Evolutionary conservation across 768 basidiomycete species (phyloP).

Genomic region (Chlorophyllum brunneum): DNA sequence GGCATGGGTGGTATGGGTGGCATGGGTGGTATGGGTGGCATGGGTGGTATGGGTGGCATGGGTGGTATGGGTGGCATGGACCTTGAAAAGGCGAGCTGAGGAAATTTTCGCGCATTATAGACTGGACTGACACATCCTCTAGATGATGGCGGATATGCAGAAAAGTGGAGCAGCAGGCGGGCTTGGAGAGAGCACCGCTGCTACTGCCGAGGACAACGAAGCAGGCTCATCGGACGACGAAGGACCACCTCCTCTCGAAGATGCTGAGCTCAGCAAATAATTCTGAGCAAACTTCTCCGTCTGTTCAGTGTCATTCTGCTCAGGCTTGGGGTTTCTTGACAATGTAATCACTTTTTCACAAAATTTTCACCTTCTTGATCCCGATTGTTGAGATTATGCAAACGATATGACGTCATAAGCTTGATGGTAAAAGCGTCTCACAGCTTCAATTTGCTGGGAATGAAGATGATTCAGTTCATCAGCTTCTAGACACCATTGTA

Average conservation of each 20-base stretch:
- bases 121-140: conserved; percentile 1
- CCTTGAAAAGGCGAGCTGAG: conserved; percentile 50
- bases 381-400: too few relatives aligned
- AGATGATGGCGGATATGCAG: conserved; percentile 55
- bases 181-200: conserved; percentile 16
- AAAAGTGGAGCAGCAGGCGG: conserved; percentile 19
- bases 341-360: too few relatives aligned
- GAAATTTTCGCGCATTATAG: background rate
- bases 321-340: too few relatives aligned
- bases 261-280: conserved; percentile 45
- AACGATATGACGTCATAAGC: too few relatives aligned
- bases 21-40: conserved; percentile 40
- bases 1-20: conserved; percentile 56
- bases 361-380: too few relatives aligned
- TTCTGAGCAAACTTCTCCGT: background rate
- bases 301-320: background rate
- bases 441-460: too few relatives aligned
- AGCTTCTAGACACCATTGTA: too few relatives aligned
- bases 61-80: conserved; percentile 42
- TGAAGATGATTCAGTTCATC: too few relatives aligned
- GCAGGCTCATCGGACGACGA: conserved; percentile 57
- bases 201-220: conserved; percentile 28
- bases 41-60: conserved; percentile 24
- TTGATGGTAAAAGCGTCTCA: too few relatives aligned
- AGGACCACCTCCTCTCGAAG: conserved; percentile 80